Evolutionary conservation across 23 red algal genomes (phyloP), one percentile per base, ranked within the genome.

Genomic region (Gracilariopsis chorda): DNA sequence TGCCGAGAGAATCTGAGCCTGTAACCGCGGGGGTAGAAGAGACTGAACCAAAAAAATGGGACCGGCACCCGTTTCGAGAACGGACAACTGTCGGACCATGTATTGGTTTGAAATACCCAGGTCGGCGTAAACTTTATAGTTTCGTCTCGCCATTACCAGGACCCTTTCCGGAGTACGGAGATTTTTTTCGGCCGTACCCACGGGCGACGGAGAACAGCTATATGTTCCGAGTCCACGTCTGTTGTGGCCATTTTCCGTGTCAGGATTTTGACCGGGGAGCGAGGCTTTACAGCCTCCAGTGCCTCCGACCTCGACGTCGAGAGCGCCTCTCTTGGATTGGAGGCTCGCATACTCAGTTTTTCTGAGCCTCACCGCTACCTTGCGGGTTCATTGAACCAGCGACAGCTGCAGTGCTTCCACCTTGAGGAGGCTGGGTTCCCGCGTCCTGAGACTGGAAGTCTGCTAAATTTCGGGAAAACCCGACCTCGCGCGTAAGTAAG

Each of bases 1-100:
- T 8, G 6, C 36, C n/a, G 0, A 0, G 45, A 16, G 28, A 68
- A 43, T 33, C 10, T 25, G 8, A 37, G 59, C 3, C 24, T 34
- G 12, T 34, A 46, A 5, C 4, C 33, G 5, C 80, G 25, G 11
- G 8, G 12, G 51, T n/a, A 45, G 65, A 35, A 29, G 24, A n/a
- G 11, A 1, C 44, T 47, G 17, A 5, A 35, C 56, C 0, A 84
- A 40, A 19, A 84, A 84, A 0, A 23, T 84, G 19, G 80, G 57
- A n/a, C 57, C 37, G 20, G 80, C 57, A 4, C 80, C 80, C 13
- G 80, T 84, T 12, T 84, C 80, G 8, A 84, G 20, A 9, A 68
- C 37, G 13, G 9, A 37, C 4, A 65, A 17, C 34, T n/a, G 7
- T 35, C 28, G 60, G 30, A 65, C 60, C 60, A 65, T 65, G 10